Base-by-base conservation (phyloP, 306 rosid species). In the Senna tora region DNA sequence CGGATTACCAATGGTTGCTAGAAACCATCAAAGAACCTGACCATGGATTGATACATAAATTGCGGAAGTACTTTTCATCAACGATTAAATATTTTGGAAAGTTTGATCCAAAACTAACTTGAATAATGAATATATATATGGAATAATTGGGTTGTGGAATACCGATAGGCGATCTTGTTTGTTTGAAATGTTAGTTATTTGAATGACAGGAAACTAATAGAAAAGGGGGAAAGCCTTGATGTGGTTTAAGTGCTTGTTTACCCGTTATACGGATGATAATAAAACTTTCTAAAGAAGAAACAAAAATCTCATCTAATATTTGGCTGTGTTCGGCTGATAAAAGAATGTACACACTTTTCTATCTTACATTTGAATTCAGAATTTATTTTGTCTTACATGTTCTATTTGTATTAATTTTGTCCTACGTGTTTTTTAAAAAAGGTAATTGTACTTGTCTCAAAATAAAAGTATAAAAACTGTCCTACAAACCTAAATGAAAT, bases 1-100 rank as follows among this genome's bases (percentile, higher is more conserved):
- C 86, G 22, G 96, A 94, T 34, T 91, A 89, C 80, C 76, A 58
- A 49, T 87, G 89, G 87, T 77, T 94, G 75, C 69, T 87, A 63
- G 43, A 78, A n/a, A 83, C 82, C 19, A 76, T 88, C 75, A 82
- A 81, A 76, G 73, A 82, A 81, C 65, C 88, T 39, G 38, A 73
- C 69, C 77, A 33, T 21, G 82, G 93, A 38, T 51, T 85, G 65
- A 19, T 84, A 38, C 58, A 80, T 60, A 79, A 60, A 74, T 58
- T 81, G 72, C 81, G 17, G 15, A 64, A 34, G 43, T 69, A 56
- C 50, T 53, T 84, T 20, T 71, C 82, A 17, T 84, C 83, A 7
- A 39, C 80, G 64, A 57, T 78, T 63, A 82, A 79, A 75, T 61
- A 34, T 43, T 65, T 82, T 74, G 65, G 80, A 22, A 61, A 82